Conservation (phyloP, 2,329 filamentous ascomycete genomes). For the Ophiocordyceps camponoti-saundersi region DNA sequence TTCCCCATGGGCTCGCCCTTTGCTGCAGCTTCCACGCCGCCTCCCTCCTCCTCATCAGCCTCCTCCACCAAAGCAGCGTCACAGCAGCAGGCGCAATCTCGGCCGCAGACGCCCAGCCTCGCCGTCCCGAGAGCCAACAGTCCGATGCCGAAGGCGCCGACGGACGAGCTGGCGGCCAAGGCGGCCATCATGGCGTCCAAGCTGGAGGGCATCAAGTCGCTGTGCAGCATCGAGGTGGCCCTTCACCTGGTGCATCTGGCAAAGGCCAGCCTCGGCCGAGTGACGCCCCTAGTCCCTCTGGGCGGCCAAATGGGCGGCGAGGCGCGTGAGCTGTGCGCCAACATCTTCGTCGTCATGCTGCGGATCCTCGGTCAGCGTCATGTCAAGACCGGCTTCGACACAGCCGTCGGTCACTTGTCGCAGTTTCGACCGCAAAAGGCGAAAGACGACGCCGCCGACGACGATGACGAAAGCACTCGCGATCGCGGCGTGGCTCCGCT, state of each 20-base stretch:
- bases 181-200: conserved; percentile 94
- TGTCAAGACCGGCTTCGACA: conserved; percentile 84
- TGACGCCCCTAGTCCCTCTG: conserved; percentile 64
- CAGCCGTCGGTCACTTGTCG: conserved; percentile 78
- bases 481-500: conserved; percentile 59
- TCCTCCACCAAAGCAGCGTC: background rate
- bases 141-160: conserved; percentile 51
- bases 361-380: conserved; percentile 74
- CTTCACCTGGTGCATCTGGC: conserved; percentile 77
- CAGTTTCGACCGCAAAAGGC: conserved; percentile 81
- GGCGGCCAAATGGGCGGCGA: conserved; percentile 68
- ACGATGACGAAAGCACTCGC: background rate
- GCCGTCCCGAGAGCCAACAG: conserved; percentile 30
- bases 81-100: conserved; percentile 7
- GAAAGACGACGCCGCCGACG: conserved; percentile 51
- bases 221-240: conserved; percentile 94
- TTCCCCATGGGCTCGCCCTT: conserved; percentile 45
- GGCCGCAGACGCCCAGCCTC: conserved; percentile 13
- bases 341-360: conserved; percentile 73
- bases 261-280: conserved; percentile 73
- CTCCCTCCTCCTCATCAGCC: conserved; percentile 2
- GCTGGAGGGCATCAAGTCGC: conserved; percentile 80
- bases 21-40: conserved; percentile 21
- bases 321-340: conserved; percentile 73
- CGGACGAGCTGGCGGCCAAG: conserved; percentile 85